phyloP scores from a whole-genome alignment of 495 filamentous ascomycete species.

The Neurospora tetraspora region DNA sequence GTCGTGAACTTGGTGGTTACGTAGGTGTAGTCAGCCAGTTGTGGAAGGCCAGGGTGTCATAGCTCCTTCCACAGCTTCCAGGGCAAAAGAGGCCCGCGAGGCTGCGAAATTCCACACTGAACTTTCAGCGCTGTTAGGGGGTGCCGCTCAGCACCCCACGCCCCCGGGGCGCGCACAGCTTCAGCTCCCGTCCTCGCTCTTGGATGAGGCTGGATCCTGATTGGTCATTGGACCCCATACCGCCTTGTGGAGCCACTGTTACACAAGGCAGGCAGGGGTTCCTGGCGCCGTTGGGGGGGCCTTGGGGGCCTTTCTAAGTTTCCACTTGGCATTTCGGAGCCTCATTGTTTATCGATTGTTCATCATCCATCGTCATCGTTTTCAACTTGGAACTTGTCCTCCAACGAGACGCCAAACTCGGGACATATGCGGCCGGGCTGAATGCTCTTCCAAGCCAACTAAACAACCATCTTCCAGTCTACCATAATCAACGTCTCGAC shows the following conservation, averaged over 20 bases:
- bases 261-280: background rate
- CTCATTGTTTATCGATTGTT: background rate
- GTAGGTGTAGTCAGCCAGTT: background rate
- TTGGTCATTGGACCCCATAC: background rate
- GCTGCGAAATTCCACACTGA: background rate
- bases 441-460: background rate
- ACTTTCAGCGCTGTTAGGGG: background rate
- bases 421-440: background rate
- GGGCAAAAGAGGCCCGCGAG: background rate
- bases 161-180: too few species aligned
- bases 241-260: background rate
- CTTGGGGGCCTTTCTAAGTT: background rate
- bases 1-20: background rate
- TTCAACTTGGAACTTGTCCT: background rate
- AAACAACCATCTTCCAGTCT: background rate
- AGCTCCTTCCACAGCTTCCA: slow-evolving; percentile 7
- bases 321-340: background rate
- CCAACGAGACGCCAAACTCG: background rate
- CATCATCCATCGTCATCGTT: background rate
- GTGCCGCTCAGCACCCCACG: background rate
- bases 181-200: background rate
- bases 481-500: background rate
- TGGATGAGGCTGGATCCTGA: background rate
- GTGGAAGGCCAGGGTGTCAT: slow-evolving; percentile 7
- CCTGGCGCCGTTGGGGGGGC: background rate